phyloP scores from a whole-genome alignment of 306 rosid species.

The Vigna unguiculata region DNA sequence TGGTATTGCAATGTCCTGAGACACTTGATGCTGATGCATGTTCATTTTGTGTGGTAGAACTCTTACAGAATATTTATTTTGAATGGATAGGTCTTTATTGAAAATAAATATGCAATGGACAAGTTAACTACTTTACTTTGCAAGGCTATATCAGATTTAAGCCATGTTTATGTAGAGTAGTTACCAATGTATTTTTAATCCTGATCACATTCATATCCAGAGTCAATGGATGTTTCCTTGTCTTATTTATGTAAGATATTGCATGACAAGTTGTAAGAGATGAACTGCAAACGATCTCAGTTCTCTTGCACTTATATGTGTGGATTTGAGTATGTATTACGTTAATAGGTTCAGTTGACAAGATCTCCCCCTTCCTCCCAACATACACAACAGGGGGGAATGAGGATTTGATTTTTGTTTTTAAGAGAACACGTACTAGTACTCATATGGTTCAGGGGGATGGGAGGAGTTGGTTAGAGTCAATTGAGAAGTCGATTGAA shows the following conservation, averaged over 20 bases:
- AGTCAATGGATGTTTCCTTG: constrained; percentile 8
- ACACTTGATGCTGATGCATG: constrained; percentile 13
- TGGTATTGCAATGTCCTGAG: constrained; percentile 19
- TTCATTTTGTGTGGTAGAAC: constrained; percentile 11
- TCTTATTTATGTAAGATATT: not conserved
- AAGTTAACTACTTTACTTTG: not conserved
- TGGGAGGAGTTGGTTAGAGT: not conserved
- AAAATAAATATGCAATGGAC: constrained; percentile 6
- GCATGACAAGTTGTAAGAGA: not conserved
- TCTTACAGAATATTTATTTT: constrained; percentile 28
- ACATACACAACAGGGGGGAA: not conserved
- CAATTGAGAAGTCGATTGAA: not conserved
- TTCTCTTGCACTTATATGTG: not conserved
- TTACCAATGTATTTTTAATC: not conserved
- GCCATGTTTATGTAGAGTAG: not conserved
- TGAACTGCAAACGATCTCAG: not conserved
- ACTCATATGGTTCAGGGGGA: not conserved
- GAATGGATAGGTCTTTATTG: constrained; percentile 17
- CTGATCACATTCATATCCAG: not conserved
- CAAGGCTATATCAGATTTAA: not conserved
- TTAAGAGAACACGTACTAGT: not conserved
- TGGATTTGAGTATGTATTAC: not conserved
- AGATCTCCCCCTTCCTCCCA: not conserved
- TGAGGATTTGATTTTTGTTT: not conserved
- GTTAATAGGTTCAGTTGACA: not conserved